A percentile compares a stretch with the other conserved stretches of the same genome.
Evolutionary conservation across 164 flowering plant species (phyloP).

Genomic region (Hamamelis virginiana): DNA sequence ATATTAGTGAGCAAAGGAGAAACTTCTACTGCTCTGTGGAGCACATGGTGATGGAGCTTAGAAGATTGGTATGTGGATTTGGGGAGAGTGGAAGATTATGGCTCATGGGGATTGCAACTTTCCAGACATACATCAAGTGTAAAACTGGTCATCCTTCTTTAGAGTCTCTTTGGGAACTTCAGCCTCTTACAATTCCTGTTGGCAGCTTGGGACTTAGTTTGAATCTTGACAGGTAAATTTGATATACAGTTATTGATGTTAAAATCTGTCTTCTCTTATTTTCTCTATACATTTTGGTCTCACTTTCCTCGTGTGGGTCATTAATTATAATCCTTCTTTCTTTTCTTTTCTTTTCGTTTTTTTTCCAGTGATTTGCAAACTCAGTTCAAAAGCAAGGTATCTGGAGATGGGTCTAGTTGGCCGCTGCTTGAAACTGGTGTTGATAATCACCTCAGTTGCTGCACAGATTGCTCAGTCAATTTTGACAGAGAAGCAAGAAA

Average conservation of each 20-base stretch:
- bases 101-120: conserved; percentile 71
- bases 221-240: conserved; percentile 57
- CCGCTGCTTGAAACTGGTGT: conserved; percentile 23
- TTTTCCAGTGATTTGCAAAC: conserved; percentile 34
- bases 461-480: conserved; percentile 42
- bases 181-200: conserved; percentile 60
- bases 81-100: conserved; percentile 53
- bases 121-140: conserved; percentile 60
- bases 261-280: background rate
- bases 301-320: too few relatives aligned
- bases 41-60: conserved; percentile 67
- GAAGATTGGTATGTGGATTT: conserved; percentile 48
- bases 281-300: too few relatives aligned
- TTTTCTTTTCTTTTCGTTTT: too few relatives aligned
- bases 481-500: conserved; percentile 43
- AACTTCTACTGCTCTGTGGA: conserved; percentile 50
- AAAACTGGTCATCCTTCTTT: conserved; percentile 64
- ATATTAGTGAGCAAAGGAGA: conserved; percentile 38
- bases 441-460: conserved; percentile 45
- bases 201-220: conserved; percentile 67
- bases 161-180: conserved; percentile 65
- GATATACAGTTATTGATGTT: background rate
- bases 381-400: conserved; percentile 34
- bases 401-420: conserved; percentile 31
- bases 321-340: too few relatives aligned